Base-by-base conservation (phyloP, 1,284 basidiomycete species). In the Ustilago bromivora region DNA sequence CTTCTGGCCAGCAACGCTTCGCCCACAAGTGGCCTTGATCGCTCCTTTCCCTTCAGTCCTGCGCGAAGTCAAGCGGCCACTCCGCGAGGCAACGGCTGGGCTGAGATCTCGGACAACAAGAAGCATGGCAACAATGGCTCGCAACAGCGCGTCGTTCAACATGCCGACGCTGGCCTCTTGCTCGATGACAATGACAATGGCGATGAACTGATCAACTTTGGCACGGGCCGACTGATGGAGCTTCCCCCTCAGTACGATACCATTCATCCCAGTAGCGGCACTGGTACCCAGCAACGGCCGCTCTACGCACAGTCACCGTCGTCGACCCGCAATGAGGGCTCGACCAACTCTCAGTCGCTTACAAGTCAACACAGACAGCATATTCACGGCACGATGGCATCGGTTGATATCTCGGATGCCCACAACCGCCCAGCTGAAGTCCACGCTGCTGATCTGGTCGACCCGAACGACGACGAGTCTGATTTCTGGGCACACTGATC, bases 161-260 rank as follows among this genome's bases (percentile, higher is more conserved):
- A 82, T 41, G 57, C 77, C 13, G 81, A 82, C 38, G 81, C 79
- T 0, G 81, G 81, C 7, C 58, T 81, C 19, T 51, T 82, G 41
- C 54, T 82, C n/a, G 79, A 81, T 63, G 78, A 82, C 61, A 64
- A 63, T n/a, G 59, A 71, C 40, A 61, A 78, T 34, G 79, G 73
- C n/a, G 79, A 78, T 41, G 80, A 71, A 49, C 57, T 61, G 15
- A 67, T 71, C 38, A 57, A 64, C 23, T 55, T 69, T 1, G 58
- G 57, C 13, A 54, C 47, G 0, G 66, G 62, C 15, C 68, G 66
- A 17, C 13, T 78, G 38, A 71, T 81, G 57, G 81, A 82, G 57
- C 59, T 82, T 17, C 81, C 81, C 4, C 81, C 81, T 31, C 72
- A 81, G 64, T 82, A 82, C 54, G 77, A 81, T 23, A 67, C 74